phyloP scores from a whole-genome alignment of 176 grass and related monocot genomes.

The Ensete glaucum region DNA sequence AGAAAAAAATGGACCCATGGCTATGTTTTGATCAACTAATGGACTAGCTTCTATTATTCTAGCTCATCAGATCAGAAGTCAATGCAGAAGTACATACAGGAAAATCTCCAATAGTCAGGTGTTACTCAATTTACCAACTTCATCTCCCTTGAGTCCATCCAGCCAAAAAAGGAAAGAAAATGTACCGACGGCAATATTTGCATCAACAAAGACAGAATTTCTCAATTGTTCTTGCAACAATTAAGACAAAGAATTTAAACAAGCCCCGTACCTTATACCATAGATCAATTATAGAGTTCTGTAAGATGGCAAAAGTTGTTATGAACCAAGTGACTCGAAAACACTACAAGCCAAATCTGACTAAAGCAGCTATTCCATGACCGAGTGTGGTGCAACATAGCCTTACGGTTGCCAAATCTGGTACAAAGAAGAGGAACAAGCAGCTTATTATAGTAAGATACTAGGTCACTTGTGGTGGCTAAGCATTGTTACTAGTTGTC shows the following conservation, averaged over 20 bases:
- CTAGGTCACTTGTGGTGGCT: not conserved
- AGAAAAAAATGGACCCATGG: too few species aligned
- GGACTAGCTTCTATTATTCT: too few species aligned
- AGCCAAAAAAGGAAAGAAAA: too few species aligned
- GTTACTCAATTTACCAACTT: too few species aligned
- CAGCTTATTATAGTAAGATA: constrained; percentile 28
- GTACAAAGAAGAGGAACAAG: constrained; percentile 80
- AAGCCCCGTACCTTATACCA: constrained; percentile 30
- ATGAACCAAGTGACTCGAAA: constrained; percentile 68
- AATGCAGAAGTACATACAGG: too few species aligned
- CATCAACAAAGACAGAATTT: constrained; percentile 11
- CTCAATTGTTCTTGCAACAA: constrained; percentile 35
- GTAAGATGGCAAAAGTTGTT: constrained; percentile 77
- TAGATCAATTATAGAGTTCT: constrained; percentile 62
- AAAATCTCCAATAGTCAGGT: too few species aligned
- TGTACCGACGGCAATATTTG: too few species aligned
- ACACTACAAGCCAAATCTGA: constrained; percentile 85
- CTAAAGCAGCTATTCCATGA: constrained; percentile 53
- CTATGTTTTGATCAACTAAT: too few species aligned
- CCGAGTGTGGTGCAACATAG: constrained; percentile 53
- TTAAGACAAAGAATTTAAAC: constrained; percentile 77
- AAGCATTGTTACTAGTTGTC: too few species aligned
- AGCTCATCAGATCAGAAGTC: too few species aligned
- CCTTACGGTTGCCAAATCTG: constrained; percentile 70
- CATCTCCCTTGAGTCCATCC: too few species aligned